Evolutionary conservation across 495 filamentous ascomycete species (phyloP).

Genomic region (Neurospora tetrasperma): DNA sequence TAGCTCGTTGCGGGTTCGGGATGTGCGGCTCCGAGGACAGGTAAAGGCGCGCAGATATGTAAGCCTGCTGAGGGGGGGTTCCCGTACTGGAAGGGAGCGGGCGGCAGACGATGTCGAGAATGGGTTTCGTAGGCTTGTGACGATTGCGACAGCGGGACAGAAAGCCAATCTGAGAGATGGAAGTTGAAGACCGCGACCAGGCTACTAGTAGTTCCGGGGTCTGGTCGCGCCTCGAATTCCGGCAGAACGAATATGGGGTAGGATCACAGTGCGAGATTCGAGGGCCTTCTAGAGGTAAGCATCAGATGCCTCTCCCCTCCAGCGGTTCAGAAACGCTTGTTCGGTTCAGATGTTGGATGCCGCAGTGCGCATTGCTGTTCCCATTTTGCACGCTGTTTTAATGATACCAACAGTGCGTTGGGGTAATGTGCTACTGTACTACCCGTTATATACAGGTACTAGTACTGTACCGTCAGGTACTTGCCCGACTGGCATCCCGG

Average conservation of each 20-base stretch:
- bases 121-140: neutral
- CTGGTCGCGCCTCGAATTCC: neutral
- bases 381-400: neutral
- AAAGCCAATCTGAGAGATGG: neutral
- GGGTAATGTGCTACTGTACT: neutral
- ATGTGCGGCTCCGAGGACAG: neutral
- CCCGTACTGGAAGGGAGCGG: neutral
- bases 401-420: neutral
- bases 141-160: neutral
- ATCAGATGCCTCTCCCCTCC: neutral
- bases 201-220: neutral
- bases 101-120: neutral
- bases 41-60: neutral
- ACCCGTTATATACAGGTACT: neutral
- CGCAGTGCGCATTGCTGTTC: neutral
- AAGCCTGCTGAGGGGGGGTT: neutral
- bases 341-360: neutral
- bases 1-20: neutral
- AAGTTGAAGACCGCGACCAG: neutral
- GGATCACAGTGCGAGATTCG: neutral
- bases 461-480: too few species aligned
- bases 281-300: neutral
- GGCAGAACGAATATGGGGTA: neutral
- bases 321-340: neutral
- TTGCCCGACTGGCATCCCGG: neutral